Base-by-base conservation (phyloP, 768 basidiomycete genomes). In the Astraeus odoratus region DNA sequence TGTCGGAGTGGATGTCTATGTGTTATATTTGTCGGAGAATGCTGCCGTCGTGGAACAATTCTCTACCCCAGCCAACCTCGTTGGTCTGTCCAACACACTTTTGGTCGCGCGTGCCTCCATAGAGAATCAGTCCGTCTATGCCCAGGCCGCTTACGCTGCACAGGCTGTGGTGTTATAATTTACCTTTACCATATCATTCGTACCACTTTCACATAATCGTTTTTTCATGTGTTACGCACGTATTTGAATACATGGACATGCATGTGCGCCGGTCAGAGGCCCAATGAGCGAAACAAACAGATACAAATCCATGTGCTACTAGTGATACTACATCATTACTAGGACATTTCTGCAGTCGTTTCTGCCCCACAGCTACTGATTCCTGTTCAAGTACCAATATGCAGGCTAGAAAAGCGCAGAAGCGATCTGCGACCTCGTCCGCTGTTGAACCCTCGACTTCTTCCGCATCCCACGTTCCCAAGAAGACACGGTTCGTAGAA, bases 401-500 rank as follows among this genome's bases (percentile, higher is more conserved):
- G 72, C 63, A 66, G 26, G 47, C 67, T 39, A 65, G 71, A 49
- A 59, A 64, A 18, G 58, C 67, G 18, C 68, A 61, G 23, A 76
- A 76, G 52, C 71, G 74, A 37, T 61, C 70, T 24, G 72, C 73
- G 30, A 57, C 54, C 15, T 59, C 61, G 12, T 39, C 37, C 5
- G 59, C 48, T 23, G 61, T 56, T 1, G 73, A 69, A 23, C 57
- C 64, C 2, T 59, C 65, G 1, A 50, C 61, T 16, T 63, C 60
- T 7, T 57, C 61, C 22, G n/a, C 54, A 44, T 20, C 51, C 53
- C 51, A 8, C 46, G 59, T 51, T 57, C 52, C 70, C 3, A 88
- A 89, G 64, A 87, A 85, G 56, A 81, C 83, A n/a, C 81, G 86
- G 40, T 83, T 89, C 48, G 72, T 81, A 22, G 86, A 88, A 29